These are phyloP conservation scores for Camillea tinctor DNA, from an alignment of 2,329 filamentous ascomycete species.

Conservation along the genomic window DNA sequence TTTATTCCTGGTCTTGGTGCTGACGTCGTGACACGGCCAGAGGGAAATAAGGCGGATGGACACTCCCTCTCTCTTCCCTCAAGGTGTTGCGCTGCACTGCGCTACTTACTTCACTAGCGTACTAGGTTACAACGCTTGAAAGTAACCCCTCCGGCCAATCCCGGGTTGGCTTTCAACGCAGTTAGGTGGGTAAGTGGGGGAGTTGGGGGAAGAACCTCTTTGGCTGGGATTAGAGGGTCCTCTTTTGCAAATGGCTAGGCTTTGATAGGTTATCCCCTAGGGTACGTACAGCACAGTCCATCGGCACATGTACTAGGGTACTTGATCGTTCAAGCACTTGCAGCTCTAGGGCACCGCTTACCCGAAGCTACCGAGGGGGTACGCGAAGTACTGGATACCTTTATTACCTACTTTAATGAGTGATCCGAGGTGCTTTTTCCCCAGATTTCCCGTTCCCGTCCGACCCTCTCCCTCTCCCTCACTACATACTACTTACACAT, in stretches of 20 bases:
- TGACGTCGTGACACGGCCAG: background rate
- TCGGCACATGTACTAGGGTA: background rate
- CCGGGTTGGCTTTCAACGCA: background rate
- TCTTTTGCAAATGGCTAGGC: constrained; percentile 15
- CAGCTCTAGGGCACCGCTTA: background rate
- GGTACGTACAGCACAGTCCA: background rate
- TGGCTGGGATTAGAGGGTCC: constrained; percentile 1
- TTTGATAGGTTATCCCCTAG: constrained; percentile 13
- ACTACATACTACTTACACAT: background rate
- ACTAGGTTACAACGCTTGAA: too few relatives aligned
- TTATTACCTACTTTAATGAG: background rate
- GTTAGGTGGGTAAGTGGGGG: background rate
- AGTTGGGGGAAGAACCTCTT: background rate
- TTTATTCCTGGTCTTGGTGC: background rate
- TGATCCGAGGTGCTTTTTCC: background rate
- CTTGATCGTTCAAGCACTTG: background rate
- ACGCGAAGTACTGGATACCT: background rate
- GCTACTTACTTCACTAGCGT: too few relatives aligned
- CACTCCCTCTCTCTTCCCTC: too few relatives aligned
- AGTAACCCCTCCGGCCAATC: background rate
- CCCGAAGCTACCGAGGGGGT: too few relatives aligned
- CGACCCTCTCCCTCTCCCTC: background rate
- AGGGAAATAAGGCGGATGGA: background rate
- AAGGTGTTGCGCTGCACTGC: too few relatives aligned
- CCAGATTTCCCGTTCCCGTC: background rate